Evolutionary conservation across 164 flowering plant genomes (phyloP).

Genomic region (Dillenia turbinata): DNA sequence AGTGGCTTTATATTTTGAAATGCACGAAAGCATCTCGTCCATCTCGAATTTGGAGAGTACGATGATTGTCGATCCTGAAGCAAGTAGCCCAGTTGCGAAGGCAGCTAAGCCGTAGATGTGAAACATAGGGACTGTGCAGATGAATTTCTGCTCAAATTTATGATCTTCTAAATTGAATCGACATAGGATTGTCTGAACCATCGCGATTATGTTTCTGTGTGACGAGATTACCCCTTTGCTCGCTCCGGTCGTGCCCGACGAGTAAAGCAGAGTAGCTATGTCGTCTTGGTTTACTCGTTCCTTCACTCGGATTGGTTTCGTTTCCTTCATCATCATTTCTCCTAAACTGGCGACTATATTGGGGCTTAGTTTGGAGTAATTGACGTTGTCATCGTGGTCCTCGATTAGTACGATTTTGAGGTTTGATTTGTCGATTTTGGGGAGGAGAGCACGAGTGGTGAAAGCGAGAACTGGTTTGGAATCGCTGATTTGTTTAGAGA

Average conservation of each 20-base stretch:
- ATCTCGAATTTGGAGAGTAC: conserved; percentile 56
- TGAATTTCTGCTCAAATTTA: conserved; percentile 25
- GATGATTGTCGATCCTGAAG: conserved; percentile 50
- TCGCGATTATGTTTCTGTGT: conserved; percentile 67
- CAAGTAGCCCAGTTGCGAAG: conserved; percentile 49
- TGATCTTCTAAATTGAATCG: conserved; percentile 34
- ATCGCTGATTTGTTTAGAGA: conserved; percentile 65
- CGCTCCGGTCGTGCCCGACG: conserved; percentile 93
- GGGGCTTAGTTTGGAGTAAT: conserved; percentile 10
- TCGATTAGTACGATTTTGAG: conserved; percentile 58
- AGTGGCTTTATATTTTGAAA: conserved; percentile 38
- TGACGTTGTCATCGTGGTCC: background rate
- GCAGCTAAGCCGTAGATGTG: conserved; percentile 84
- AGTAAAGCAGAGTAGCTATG: conserved; percentile 79
- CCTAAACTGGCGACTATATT: conserved; percentile 23
- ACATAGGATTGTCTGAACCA: conserved; percentile 43
- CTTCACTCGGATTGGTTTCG: conserved; percentile 26
- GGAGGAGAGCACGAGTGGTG: conserved; percentile 44
- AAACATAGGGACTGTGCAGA: conserved; percentile 92
- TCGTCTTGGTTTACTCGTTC: conserved; percentile 56
- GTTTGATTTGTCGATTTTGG: conserved; percentile 51
- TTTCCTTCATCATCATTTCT: conserved; percentile 32
- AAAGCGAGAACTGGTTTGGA: conserved; percentile 78
- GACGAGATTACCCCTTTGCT: conserved; percentile 87
- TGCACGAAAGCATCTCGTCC: conserved; percentile 47